These are phyloP conservation scores for Lentinus brumalis DNA, from an alignment of 768 basidiomycete genomes.

Conservation along the genomic window DNA sequence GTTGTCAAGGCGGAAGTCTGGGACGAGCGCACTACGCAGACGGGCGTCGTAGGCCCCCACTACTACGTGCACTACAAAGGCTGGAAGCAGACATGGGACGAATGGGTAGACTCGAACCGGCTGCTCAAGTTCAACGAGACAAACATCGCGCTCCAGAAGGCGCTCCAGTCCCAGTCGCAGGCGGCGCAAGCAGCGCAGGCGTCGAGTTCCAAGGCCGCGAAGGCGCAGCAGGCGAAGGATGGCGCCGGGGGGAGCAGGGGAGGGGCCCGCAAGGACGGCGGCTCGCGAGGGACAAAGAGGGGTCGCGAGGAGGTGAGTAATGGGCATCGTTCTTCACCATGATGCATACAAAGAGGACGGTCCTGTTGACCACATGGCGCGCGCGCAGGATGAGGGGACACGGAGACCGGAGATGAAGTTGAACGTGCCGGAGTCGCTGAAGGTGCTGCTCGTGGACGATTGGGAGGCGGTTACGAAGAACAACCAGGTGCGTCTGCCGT, in stretches of 20 bases:
- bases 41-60: constrained; percentile 70
- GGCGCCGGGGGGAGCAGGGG: constrained; percentile 34
- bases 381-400: constrained; percentile 67
- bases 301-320: constrained; percentile 69
- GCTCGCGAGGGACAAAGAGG: constrained; percentile 62
- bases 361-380: background rate
- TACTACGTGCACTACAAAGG: constrained; percentile 99
- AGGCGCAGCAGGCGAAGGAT: constrained; percentile 45
- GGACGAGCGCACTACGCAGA: constrained; percentile 62
- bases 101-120: constrained; percentile 86
- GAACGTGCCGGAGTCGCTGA: constrained; percentile 86
- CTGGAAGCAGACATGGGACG: constrained; percentile 99
- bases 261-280: too few species aligned
- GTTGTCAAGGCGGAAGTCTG: constrained; percentile 69
- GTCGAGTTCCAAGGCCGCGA: constrained; percentile 32
- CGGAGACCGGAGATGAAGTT: constrained; percentile 91
- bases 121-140: constrained; percentile 84
- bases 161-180: constrained; percentile 48
- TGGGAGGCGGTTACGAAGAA: constrained; percentile 98
- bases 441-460: constrained; percentile 89
- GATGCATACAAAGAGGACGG: background rate
- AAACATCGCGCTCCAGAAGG: constrained; percentile 78
- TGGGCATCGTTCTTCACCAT: background rate
- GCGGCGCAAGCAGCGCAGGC: constrained; percentile 43
- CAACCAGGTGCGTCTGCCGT: constrained; percentile 60